Evolutionary conservation across 2,329 filamentous ascomycete genomes (phyloP).

Genomic region (Xylaria sp.): DNA sequence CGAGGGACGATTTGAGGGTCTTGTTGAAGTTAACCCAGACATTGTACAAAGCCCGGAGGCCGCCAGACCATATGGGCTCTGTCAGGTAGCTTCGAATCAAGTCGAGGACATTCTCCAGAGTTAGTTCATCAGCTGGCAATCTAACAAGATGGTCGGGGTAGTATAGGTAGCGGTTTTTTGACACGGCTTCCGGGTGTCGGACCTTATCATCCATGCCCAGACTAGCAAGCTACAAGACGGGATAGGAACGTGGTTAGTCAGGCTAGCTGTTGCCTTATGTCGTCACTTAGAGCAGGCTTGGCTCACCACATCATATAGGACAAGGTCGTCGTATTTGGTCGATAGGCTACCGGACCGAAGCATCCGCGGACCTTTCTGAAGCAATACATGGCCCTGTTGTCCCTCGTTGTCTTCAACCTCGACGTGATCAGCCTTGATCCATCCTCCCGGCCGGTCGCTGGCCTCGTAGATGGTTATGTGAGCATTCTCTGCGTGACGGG

Average conservation of each 20-base stretch:
- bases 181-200: constrained; percentile 59
- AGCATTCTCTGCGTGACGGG: constrained; percentile 70
- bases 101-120: constrained; percentile 29
- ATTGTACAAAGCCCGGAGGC: constrained; percentile 23
- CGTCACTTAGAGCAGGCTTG: not conserved
- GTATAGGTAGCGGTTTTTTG: constrained; percentile 79
- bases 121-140: constrained; percentile 35
- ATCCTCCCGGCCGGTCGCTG: constrained; percentile 77
- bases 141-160: constrained; percentile 84
- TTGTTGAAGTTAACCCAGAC: constrained; percentile 15
- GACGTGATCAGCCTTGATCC: constrained; percentile 76
- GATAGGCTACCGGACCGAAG: constrained; percentile 63
- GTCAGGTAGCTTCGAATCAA: constrained; percentile 33
- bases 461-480: constrained; percentile 86
- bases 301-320: constrained; percentile 77
- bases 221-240: constrained; percentile 61
- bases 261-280: no score
- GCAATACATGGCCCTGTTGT: constrained; percentile 67
- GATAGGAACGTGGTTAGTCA: constrained; percentile 20
- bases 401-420: constrained; percentile 69
- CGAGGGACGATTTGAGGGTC: not conserved
- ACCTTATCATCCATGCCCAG: constrained; percentile 67
- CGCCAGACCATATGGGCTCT: constrained; percentile 46
- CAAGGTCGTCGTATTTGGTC: constrained; percentile 66
- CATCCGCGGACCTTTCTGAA: constrained; percentile 87